Percentiles rank a stretch among this genome's conserved stretches.
phyloP scores from a whole-genome alignment of 192 early-diverging fungal genomes.

The Coemansia sp. region DNA sequence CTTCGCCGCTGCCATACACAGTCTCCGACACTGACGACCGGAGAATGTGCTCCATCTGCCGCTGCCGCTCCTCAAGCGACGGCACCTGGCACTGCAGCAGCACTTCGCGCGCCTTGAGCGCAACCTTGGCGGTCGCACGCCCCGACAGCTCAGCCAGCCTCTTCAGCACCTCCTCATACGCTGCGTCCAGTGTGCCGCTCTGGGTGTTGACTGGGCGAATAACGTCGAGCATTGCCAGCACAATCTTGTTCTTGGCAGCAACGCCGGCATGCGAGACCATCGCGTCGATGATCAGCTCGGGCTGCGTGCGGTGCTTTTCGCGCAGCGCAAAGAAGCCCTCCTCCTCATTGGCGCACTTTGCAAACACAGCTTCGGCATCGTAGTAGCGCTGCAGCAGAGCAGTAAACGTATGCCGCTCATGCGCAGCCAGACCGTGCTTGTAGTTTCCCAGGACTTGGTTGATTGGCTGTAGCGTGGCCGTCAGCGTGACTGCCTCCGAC shows the following conservation, averaged over 20 bases:
- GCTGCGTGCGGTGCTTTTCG: conserved; percentile 79
- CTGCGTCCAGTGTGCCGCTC: conserved; percentile 66
- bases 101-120: conserved; percentile 92
- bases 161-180: conserved; percentile 77
- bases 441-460: conserved; percentile 67
- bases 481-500: conserved; percentile 66
- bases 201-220: conserved; percentile 64
- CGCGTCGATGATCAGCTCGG: conserved; percentile 66
- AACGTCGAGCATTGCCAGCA: conserved; percentile 76
- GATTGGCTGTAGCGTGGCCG: conserved; percentile 67
- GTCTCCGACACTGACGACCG: conserved; percentile 71
- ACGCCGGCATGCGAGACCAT: conserved; percentile 85
- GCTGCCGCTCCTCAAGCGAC: conserved; percentile 82
- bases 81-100: conserved; percentile 92
- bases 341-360: conserved; percentile 70
- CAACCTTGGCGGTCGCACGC: conserved; percentile 79
- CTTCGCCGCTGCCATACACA: conserved; percentile 72
- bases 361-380: conserved; percentile 81
- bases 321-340: conserved; percentile 82
- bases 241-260: conserved; percentile 73
- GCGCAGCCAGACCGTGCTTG: conserved; percentile 68
- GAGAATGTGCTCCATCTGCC: conserved; percentile 83
- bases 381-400: conserved; percentile 82
- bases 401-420: conserved; percentile 71
- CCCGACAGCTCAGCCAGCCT: conserved; percentile 75